Evolutionary conservation across 768 basidiomycete species (phyloP), one percentile per base, ranked within the genome.

Genomic region (Auricularia auricula-judae): DNA sequence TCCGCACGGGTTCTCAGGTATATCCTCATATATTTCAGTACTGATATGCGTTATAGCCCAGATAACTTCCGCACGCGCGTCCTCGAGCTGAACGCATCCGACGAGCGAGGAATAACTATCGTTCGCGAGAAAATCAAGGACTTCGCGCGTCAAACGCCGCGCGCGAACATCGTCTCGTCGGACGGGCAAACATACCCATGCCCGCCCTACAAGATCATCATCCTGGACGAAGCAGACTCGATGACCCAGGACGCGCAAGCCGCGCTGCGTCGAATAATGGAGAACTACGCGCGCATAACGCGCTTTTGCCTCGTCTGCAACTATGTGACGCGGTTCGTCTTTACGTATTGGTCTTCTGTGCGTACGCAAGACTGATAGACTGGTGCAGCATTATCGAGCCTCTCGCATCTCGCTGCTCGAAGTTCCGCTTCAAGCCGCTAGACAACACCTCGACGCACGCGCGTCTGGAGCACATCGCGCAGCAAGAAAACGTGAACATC

Each of bases 211-310:
- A 99, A 99, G 74, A 96, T 99, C 68, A 89, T 99, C 72, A 98
- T 99, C 67, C 84, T 99, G 33, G 97, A 99, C 70, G 97, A 99
- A 76, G 97, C 97, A 23, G 97, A 99, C 74, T 96, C 93, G 4
- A 99, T 99, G 97, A 99, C 97, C 4, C 96, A 98, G 76, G 97
- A 99, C 72, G 97, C 97, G 3, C 97, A 99, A 74, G 94, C 89
- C 39, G 97, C 97, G 0, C 79, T 99, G 47, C 82, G 97, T 51
- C 85, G 97, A n/a, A 98, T 98, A 73, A 99, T 99, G 97, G 97
- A 99, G 76, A 95, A 87, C n/a, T 94, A 98, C 71, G 92, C 92
- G 18, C 84, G 89, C 64, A 98, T 98, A 72, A 99, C 97, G 36
- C 83, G 97, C 3, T 99, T 99, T 77, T 99, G 97, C 75, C 80